phyloP scores from a whole-genome alignment of 163 green algal species.

The Dunaliella salina region DNA sequence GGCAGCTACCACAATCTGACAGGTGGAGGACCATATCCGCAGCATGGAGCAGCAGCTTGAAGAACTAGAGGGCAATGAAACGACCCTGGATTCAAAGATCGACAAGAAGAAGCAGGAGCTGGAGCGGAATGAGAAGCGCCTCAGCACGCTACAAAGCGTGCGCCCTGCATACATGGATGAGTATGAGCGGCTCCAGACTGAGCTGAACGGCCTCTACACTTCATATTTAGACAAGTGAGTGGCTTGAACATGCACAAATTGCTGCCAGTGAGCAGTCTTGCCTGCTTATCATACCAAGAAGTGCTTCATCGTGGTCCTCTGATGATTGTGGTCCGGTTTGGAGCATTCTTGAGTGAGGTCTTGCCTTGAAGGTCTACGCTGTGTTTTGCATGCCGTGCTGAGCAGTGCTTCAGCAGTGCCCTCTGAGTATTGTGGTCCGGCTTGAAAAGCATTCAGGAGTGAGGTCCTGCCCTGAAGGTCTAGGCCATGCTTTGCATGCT shows the following conservation, averaged over 20 bases:
- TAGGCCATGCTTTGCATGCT: no score
- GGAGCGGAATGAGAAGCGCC: constrained; percentile 72
- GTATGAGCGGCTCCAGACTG: constrained; percentile 65
- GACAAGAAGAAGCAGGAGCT: constrained; percentile 60
- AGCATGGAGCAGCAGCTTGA: constrained; percentile 54
- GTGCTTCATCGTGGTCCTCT: no score
- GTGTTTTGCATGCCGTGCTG: no score
- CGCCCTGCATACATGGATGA: constrained; percentile 77
- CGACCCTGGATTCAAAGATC: constrained; percentile 53
- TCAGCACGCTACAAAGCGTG: constrained; percentile 70
- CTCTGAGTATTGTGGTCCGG: no score
- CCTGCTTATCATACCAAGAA: neutral
- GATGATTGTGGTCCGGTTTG: no score
- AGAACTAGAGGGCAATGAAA: constrained; percentile 61
- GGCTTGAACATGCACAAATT: constrained; percentile 11
- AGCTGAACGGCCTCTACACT: constrained; percentile 63
- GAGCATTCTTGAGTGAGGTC: neutral
- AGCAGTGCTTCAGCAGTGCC: no score
- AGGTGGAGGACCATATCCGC: constrained; percentile 49
- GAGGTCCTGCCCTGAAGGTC: no score
- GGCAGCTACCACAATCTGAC: neutral
- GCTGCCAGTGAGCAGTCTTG: neutral
- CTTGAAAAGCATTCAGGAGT: no score
- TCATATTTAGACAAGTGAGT: constrained; percentile 59
- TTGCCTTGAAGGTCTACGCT: neutral